These are phyloP conservation scores for Lasiosphaeria ovina DNA, from an alignment of 495 filamentous ascomycete species.

Conservation along the genomic window DNA sequence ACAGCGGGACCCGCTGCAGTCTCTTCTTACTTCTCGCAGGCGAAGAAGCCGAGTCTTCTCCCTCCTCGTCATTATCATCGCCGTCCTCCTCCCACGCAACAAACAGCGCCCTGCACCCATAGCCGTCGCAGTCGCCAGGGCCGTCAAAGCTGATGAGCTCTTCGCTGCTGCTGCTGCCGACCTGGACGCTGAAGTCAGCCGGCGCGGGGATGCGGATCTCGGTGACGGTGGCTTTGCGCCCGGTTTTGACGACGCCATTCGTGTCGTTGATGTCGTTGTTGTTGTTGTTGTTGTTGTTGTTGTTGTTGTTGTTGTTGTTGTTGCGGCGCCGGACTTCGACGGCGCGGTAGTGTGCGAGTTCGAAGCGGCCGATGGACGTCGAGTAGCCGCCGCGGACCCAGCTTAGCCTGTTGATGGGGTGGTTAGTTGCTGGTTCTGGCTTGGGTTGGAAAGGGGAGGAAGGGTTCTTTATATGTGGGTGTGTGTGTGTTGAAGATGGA, in stretches of 20 bases:
- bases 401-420: neutral
- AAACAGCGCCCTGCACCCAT: neutral
- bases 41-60: too few species aligned
- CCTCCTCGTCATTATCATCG: neutral
- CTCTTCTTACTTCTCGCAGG: too few species aligned
- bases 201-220: slow-evolving; percentile 33
- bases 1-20: too few species aligned
- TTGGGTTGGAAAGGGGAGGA: neutral
- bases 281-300: neutral
- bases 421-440: neutral
- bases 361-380: neutral
- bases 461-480: too few species aligned
- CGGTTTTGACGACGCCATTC: neutral
- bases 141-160: neutral
- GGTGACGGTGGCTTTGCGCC: neutral
- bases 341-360: neutral
- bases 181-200: neutral
- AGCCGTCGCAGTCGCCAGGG: too few species aligned
- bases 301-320: neutral
- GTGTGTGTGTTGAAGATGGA: neutral
- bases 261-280: neutral
- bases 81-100: neutral
- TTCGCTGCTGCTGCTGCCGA: neutral
- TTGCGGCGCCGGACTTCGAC: neutral
- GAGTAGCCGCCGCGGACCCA: neutral